Conservation (phyloP, 139 green algal genomes). For the Trebouxia sp. region DNA sequence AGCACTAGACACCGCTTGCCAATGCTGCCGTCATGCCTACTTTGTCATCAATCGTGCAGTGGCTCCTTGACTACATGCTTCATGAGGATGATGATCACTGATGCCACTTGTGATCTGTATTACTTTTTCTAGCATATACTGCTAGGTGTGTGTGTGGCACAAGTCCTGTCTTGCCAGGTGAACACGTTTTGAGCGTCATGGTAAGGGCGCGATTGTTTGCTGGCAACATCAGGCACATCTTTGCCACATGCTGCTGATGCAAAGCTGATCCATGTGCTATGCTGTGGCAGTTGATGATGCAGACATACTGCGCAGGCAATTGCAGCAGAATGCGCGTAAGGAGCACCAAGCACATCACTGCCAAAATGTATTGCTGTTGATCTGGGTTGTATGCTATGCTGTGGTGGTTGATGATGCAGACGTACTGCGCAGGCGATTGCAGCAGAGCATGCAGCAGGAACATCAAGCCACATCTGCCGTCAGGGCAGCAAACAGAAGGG, state of each 20-base stretch:
- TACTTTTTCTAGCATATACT: too few relatives aligned
- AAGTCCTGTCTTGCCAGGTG: too few relatives aligned
- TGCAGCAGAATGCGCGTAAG: conserved; percentile 23
- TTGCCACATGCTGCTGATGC: too few relatives aligned
- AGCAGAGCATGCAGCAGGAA: conserved; percentile 13
- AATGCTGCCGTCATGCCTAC: background rate
- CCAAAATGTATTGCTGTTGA: too few relatives aligned
- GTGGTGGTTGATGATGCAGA: background rate
- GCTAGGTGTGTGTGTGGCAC: too few relatives aligned
- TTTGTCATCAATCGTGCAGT: too few relatives aligned
- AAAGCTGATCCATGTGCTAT: background rate
- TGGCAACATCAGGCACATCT: too few relatives aligned
- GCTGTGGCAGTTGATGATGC: background rate
- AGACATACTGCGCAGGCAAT: conserved; percentile 4
- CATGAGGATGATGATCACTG: too few relatives aligned
- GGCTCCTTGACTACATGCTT: too few relatives aligned
- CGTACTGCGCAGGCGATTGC: conserved; percentile 17
- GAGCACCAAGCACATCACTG: background rate
- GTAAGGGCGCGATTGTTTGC: too few relatives aligned
- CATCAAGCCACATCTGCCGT: background rate
- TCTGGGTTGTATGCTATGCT: background rate
- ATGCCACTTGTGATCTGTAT: too few relatives aligned
- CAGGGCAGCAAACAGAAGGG: background rate
- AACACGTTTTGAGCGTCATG: too few relatives aligned
- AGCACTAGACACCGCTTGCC: background rate